Percentiles rank a stretch among this genome's conserved stretches.
phyloP scores from a whole-genome alignment of 768 basidiomycete genomes.

The Phallus indusiatus region DNA sequence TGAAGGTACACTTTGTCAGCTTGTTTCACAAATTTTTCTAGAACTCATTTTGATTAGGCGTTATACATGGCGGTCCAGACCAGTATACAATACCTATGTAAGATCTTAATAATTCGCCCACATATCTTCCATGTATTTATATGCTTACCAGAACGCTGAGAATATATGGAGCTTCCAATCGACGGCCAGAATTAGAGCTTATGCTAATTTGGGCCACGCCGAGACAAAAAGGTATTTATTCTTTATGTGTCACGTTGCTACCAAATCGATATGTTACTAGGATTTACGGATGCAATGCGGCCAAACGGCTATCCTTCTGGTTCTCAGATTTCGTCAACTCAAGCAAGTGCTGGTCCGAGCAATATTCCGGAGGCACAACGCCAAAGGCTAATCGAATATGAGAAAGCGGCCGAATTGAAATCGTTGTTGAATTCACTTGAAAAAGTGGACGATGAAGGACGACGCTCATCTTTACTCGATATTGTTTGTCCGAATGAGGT shows the following conservation, averaged over 20 bases:
- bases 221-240: constrained; percentile 44
- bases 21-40: background rate
- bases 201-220: constrained; percentile 69
- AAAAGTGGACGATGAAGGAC: constrained; percentile 68
- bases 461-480: constrained; percentile 64
- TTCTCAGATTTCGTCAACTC: constrained; percentile 7
- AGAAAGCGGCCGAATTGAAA: constrained; percentile 57
- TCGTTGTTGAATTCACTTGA: constrained; percentile 58
- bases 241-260: constrained; percentile 1
- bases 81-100: constrained; percentile 55
- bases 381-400: constrained; percentile 40
- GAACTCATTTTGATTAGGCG: constrained; percentile 1
- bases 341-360: constrained; percentile 12
- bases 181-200: constrained; percentile 52
- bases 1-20: constrained; percentile 42
- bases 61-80: constrained; percentile 24
- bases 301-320: constrained; percentile 1
- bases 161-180: constrained; percentile 61
- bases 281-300: constrained; percentile 10
- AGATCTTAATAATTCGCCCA: constrained; percentile 13
- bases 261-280: background rate
- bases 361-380: constrained; percentile 24
- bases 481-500: constrained; percentile 48
- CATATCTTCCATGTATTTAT: background rate
- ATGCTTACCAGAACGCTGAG: constrained; percentile 43